Conservation (phyloP, 1,284 basidiomycete genomes). For the Wallemia hederae region DNA sequence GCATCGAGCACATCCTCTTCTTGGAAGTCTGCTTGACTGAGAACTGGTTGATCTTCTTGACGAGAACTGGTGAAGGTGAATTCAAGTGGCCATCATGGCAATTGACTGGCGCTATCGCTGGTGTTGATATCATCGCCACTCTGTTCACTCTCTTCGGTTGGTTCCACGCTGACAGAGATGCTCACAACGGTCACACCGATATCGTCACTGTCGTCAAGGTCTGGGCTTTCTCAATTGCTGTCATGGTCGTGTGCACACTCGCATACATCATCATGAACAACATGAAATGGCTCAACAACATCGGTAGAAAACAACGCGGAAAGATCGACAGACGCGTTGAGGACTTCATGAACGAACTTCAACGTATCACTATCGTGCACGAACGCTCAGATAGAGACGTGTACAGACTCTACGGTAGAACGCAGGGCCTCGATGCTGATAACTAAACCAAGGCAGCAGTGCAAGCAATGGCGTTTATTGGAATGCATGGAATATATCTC, state of each 20-base stretch:
- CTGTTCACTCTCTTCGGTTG: conserved; percentile 25
- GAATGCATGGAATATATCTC: not conserved
- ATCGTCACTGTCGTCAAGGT: conserved; percentile 25
- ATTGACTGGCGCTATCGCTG: conserved; percentile 22
- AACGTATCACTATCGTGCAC: conserved; percentile 24
- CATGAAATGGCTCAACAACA: conserved; percentile 20
- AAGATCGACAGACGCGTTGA: conserved; percentile 21
- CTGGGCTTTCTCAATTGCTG: conserved; percentile 24
- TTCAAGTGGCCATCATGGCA: conserved; percentile 22
- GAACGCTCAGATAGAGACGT: conserved; percentile 8
- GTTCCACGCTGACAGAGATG: conserved; percentile 21
- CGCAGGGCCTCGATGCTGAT: not conserved
- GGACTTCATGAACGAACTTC: conserved; percentile 23
- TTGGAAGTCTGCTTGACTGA: conserved; percentile 28
- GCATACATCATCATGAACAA: conserved; percentile 18
- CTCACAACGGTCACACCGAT: conserved; percentile 20
- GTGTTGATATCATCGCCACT: conserved; percentile 24
- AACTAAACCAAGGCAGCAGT: not conserved
- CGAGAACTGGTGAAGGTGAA: conserved; percentile 9
- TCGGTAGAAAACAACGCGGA: conserved; percentile 20
- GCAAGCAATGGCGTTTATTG: too few relatives aligned
- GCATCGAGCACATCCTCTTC: conserved; percentile 24
- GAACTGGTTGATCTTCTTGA: conserved; percentile 26
- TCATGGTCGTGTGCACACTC: conserved; percentile 21
- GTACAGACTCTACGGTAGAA: not conserved